Percentiles rank a stretch among this genome's conserved stretches.
Conservation (phyloP, 129 eudicot genomes). For the Mikania micrantha region DNA sequence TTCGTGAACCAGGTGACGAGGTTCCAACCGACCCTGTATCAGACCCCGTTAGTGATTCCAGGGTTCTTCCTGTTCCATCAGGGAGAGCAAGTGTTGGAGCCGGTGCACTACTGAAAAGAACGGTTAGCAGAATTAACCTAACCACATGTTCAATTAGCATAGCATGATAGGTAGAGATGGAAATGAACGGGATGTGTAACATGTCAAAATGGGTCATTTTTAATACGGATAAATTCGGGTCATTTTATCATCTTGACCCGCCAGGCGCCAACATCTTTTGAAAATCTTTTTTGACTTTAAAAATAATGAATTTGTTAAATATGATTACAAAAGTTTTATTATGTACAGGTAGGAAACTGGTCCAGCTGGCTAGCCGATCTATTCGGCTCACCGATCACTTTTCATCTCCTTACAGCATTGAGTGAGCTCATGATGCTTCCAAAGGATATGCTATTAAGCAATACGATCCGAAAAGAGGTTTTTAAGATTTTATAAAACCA, state of each 20-base stretch:
- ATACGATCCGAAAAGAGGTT: slow-evolving; percentile 81
- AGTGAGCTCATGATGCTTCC: slow-evolving; percentile 99
- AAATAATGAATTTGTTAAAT: not conserved
- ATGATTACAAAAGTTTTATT: not conserved
- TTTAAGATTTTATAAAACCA: not conserved
- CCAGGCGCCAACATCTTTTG: not conserved
- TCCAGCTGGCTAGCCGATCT: slow-evolving; percentile 84
- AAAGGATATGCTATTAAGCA: slow-evolving; percentile 81
- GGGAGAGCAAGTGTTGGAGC: slow-evolving; percentile 93
- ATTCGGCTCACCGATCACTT: slow-evolving; percentile 52
- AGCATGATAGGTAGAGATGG: not conserved
- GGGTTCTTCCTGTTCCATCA: slow-evolving; percentile 79
- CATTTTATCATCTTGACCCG: not conserved
- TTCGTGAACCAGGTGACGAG: slow-evolving; percentile 77
- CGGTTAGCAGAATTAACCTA: slow-evolving; percentile 39
- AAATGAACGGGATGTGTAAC: not conserved
- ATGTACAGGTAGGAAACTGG: slow-evolving; percentile 86
- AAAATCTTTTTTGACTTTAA: not conserved
- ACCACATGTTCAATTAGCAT: slow-evolving; percentile 1
- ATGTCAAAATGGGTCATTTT: not conserved
- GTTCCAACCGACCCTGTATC: slow-evolving; percentile 86
- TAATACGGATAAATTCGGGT: not conserved
- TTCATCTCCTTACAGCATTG: slow-evolving; percentile 68
- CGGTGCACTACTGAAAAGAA: slow-evolving; percentile 89
- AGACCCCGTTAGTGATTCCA: slow-evolving; percentile 78